Evolutionary conservation across 805 yeast species (phyloP).

Genomic region (Hanseniaspora lachancei): DNA sequence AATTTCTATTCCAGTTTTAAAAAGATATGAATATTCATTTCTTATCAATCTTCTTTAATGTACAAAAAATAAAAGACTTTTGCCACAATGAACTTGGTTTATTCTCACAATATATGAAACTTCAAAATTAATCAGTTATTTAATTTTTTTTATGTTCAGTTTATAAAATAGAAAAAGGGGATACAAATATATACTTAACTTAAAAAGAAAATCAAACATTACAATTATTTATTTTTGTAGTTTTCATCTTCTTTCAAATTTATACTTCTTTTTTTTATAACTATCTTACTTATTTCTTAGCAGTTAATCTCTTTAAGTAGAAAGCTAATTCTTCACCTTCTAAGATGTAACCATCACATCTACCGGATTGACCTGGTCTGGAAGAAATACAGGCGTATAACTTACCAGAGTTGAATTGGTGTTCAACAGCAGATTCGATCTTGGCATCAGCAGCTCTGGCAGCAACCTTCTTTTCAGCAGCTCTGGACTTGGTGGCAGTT

Average conservation of each 20-base stretch:
- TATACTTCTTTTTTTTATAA: neutral
- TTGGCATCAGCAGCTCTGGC: slow-evolving; percentile 74
- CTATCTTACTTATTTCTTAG: slow-evolving; percentile 67
- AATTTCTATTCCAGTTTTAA: too few relatives aligned
- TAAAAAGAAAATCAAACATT: too few relatives aligned
- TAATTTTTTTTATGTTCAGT: neutral
- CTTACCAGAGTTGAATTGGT: slow-evolving; percentile 98
- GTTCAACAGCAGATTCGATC: slow-evolving; percentile 80
- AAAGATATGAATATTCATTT: too few relatives aligned
- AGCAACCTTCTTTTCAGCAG: slow-evolving; percentile 84
- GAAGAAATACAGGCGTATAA: slow-evolving; percentile 97
- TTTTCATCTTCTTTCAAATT: neutral
- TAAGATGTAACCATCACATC: slow-evolving; percentile 99
- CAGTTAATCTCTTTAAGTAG: slow-evolving; percentile 99
- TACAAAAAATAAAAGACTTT: too few relatives aligned
- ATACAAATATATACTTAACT: neutral
- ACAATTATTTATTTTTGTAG: too few relatives aligned
- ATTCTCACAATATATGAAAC: too few relatives aligned
- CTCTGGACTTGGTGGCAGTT: slow-evolving; percentile 54
- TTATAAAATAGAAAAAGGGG: neutral
- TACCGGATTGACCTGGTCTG: slow-evolving; percentile 99
- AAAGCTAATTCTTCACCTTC: slow-evolving; percentile 99
- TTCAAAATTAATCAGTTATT: neutral
- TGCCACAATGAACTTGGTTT: too few relatives aligned
- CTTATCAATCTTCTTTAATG: too few relatives aligned